These are phyloP conservation scores for Kurtzmaniella quercitrusa DNA, from an alignment of 1,139 yeast genomes.

Conservation along the genomic window DNA sequence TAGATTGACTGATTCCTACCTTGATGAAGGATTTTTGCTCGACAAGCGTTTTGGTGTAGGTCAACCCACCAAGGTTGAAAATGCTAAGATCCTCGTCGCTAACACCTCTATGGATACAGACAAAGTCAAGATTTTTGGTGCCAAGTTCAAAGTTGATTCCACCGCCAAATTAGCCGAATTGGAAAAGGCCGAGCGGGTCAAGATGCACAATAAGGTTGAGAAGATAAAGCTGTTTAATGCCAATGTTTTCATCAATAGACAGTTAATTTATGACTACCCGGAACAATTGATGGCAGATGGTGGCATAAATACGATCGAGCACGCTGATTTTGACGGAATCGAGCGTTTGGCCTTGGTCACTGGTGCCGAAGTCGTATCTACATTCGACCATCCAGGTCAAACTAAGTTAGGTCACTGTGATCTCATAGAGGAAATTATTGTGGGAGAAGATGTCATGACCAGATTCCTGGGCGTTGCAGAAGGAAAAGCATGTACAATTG, in stretches of 20 bases:
- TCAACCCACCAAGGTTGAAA: slow-evolving; percentile 81
- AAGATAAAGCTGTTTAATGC: slow-evolving; percentile 80
- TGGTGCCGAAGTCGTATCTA: slow-evolving; percentile 97
- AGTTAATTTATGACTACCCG: slow-evolving; percentile 95
- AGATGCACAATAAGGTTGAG: slow-evolving; percentile 87
- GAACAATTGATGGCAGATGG: slow-evolving; percentile 90
- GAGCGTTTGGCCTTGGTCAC: slow-evolving; percentile 95
- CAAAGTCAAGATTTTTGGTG: slow-evolving; percentile 95
- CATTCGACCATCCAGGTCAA: slow-evolving; percentile 87
- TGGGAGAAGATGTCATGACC: slow-evolving; percentile 85
- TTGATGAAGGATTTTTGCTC: slow-evolving; percentile 92
- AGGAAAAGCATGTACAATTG: slow-evolving; percentile 96
- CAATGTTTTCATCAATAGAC: slow-evolving; percentile 91
- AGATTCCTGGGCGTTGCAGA: slow-evolving; percentile 93
- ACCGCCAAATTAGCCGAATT: slow-evolving; percentile 92
- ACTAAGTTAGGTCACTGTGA: slow-evolving; percentile 90
- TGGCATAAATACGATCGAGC: slow-evolving; percentile 88
- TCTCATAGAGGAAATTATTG: slow-evolving; percentile 80
- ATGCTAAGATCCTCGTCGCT: slow-evolving; percentile 87
- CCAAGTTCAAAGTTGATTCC: slow-evolving; percentile 94
- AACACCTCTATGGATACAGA: slow-evolving; percentile 97
- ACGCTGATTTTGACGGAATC: slow-evolving; percentile 97
- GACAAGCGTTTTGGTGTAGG: slow-evolving; percentile 91
- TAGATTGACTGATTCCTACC: slow-evolving; percentile 81
- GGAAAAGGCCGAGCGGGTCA: slow-evolving; percentile 91